phyloP scores from a whole-genome alignment of 1,284 basidiomycete species.

The Sporisorium sorghi region DNA sequence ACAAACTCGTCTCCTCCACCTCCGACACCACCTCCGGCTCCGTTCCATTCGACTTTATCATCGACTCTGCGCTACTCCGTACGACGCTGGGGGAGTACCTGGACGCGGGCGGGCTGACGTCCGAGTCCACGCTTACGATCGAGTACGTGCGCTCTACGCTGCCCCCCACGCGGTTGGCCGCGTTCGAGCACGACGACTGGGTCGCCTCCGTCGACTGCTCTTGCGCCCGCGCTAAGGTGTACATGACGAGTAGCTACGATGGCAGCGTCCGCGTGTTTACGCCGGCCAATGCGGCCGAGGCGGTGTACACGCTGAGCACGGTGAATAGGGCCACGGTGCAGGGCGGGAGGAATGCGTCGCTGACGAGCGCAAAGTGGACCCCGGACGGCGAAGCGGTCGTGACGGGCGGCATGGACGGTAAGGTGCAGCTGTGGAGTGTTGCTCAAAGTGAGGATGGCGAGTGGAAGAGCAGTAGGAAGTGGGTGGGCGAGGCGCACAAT shows the following conservation, averaged over 20 bases:
- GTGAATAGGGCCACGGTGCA: constrained; percentile 49
- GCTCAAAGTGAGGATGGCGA: constrained; percentile 13
- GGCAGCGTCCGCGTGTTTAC: constrained; percentile 62
- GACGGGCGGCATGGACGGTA: constrained; percentile 86
- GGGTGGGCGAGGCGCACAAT: constrained; percentile 46
- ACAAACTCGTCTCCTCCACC: constrained; percentile 81
- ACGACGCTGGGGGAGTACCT: constrained; percentile 83
- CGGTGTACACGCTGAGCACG: constrained; percentile 52
- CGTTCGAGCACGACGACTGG: constrained; percentile 93
- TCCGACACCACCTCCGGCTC: constrained; percentile 69
- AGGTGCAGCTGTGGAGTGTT: constrained; percentile 69
- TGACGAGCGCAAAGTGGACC: constrained; percentile 79
- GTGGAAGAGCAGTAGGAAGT: constrained; percentile 34
- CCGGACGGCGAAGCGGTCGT: constrained; percentile 70
- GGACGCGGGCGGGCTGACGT: constrained; percentile 75
- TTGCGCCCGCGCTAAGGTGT: constrained; percentile 35
- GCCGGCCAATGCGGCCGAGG: constrained; percentile 35
- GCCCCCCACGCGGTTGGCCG: constrained; percentile 84
- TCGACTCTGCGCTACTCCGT: constrained; percentile 80
- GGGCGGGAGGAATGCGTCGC: constrained; percentile 70
- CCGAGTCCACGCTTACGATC: constrained; percentile 90
- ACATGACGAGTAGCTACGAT: constrained; percentile 70
- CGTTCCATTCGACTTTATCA: constrained; percentile 93
- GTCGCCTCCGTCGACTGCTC: constrained; percentile 79
- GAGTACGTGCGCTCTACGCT: constrained; percentile 94